Conservation (phyloP, 352 stramenopile species). For the Blastocystis sp. region DNA sequence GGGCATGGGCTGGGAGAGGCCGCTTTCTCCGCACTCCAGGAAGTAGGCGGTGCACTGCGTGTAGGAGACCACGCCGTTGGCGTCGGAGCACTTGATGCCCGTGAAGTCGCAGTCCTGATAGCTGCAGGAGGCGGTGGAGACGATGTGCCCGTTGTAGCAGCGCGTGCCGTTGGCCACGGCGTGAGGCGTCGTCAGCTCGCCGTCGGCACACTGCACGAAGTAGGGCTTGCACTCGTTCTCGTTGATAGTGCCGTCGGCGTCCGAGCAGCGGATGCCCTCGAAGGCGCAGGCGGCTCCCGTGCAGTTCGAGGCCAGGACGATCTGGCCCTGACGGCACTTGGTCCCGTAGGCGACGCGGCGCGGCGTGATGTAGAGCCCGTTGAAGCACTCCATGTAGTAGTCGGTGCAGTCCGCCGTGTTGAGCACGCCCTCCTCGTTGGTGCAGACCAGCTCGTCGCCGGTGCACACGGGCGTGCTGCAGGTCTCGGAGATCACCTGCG, state of each 20-base stretch:
- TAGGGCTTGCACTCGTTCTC: slow-evolving; percentile 47
- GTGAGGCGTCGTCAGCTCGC: slow-evolving; percentile 15
- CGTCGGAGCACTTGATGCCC: slow-evolving; percentile 56
- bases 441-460: slow-evolving; percentile 8
- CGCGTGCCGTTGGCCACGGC: slow-evolving; percentile 57
- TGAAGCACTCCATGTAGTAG: slow-evolving; percentile 56
- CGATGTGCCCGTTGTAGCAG: slow-evolving; percentile 41
- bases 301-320: slow-evolving; percentile 36
- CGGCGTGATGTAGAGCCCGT: slow-evolving; percentile 33
- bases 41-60: slow-evolving; percentile 57
- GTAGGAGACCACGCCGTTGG: slow-evolving; percentile 43
- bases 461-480: slow-evolving; percentile 42
- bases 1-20: slow-evolving; percentile 50
- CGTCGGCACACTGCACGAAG: slow-evolving; percentile 54
- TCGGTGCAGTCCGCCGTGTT: slow-evolving; percentile 60
- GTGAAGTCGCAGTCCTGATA: slow-evolving; percentile 61
- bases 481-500: neutral
- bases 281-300: slow-evolving; percentile 15
- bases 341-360: slow-evolving; percentile 44
- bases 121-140: slow-evolving; percentile 3
- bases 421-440: slow-evolving; percentile 15
- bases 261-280: slow-evolving; percentile 54
- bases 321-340: slow-evolving; percentile 57
- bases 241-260: slow-evolving; percentile 53
- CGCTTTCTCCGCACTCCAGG: slow-evolving; percentile 27